Base-by-base conservation (phyloP, 1,284 basidiomycete genomes). In the Apiotrichum veenhuisii region DNA sequence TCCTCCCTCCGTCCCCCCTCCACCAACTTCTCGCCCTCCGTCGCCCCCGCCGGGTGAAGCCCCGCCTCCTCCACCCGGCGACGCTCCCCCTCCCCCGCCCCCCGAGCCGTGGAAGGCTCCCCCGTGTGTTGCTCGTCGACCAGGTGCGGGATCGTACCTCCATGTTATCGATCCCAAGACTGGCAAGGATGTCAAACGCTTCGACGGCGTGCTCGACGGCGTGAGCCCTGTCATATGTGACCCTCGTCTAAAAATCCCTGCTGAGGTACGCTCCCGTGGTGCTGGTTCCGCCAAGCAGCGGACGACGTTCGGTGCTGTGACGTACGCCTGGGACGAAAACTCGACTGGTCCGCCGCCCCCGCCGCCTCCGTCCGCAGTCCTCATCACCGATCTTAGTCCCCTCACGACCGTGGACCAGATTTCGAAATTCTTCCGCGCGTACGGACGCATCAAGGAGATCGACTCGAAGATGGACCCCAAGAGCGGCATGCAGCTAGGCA, bases 401-500 rank as follows among this genome's bases (percentile, higher is more conserved):
- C 78, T 94, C 25, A 88, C 87, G 1, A 83, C 87, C 1, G 84
- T 82, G 36, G 78, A 82, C 49, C 79, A 83, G 49, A 82, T 97
- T 52, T 81, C 85, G 48, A 81, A 83, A 12, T 85, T 88, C 68
- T 87, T 96, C 69, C 74, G 81, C 5, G 68, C 78, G 14, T 82
- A 89, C 67, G 94, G 93, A 2, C 72, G 79, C 14, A 81, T 95
- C 65, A 68, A 81, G 12, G 82, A 85, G 14, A 86, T 89, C 56
- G 88, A 93, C 62, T 83, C 87, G 37, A 89, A 93, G 70, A 83
- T 88, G 59, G 89, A 96, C 76, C 82, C 83, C 47, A 81, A 82
- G 52, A 91, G 86, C 22, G 92, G 92, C 15, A 86, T 85, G 60
- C 84, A 87, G 17, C 81, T 97, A 4, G 93, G 93, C 8, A 85